Evolutionary conservation across 129 eudicot species (phyloP), one percentile per base, ranked within the genome.

Genomic region (Oenanthe sinensis): DNA sequence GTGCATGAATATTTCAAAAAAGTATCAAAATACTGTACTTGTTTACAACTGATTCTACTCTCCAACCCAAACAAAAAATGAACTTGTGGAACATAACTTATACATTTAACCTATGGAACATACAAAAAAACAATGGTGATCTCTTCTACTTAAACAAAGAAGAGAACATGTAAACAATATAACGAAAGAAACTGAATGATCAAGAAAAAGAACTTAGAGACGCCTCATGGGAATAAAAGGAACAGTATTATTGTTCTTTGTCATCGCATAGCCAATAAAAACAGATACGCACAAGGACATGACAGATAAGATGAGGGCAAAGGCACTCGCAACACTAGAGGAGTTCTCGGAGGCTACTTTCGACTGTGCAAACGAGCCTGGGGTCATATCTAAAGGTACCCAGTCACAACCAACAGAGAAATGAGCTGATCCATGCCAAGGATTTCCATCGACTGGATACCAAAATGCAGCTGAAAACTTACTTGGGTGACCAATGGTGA

Each of bases 381-480:
- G 33, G 60, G 78, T 42, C 22, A 89, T 77, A 4, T 89, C 85
- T 80, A 89, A 10, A 2, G 83, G 83, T 77, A 87, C 81, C 93
- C 93, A 89, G 42, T 85, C 89, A 76, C 91, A 89, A 85, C 89
- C 81, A 36, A 87, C 84, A 7, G 91, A 84, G 55, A 85, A 89
- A 67, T 89, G 93, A 4, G 85, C 89, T 8, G 91, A 87, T 50
- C 89, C 87, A 44, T 87, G 89, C 93, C 93, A 87, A 28, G 93
- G 93, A 39, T 85, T 89, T 44, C 93, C 89, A 54, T 85, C 91
- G 20, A 60, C 79, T 20, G 93, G 93, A 54, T 87, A 89, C 93
- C 93, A 89, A 71, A 87, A 87, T 36, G 93, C 89, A 13, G 86
- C 91, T 45, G 93, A 85, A 79, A 87, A 87, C 69, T 85, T 89